A percentile compares a stretch with the other conserved stretches of the same genome.
Evolutionary conservation across 164 flowering plant genomes (phyloP).

Genomic region (Vitis vinifera): DNA sequence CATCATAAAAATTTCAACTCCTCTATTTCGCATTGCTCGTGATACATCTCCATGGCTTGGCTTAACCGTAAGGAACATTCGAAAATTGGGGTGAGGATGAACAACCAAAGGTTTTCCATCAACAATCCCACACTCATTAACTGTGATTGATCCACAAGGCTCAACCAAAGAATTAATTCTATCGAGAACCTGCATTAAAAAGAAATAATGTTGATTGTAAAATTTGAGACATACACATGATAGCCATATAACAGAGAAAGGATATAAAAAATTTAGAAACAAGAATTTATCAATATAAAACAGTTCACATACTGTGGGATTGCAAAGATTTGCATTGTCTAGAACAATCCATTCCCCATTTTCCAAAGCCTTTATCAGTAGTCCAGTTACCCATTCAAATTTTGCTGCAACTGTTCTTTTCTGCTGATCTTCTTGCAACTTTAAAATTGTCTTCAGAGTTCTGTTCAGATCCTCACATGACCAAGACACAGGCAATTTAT

Average conservation of each 20-base stretch:
- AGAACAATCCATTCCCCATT: slow-evolving; percentile 94
- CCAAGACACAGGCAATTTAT: slow-evolving; percentile 45
- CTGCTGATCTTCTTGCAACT: slow-evolving; percentile 45
- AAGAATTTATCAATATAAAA: background rate
- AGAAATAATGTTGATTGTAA: background rate
- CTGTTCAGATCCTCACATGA: slow-evolving; percentile 46
- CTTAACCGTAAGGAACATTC: slow-evolving; percentile 89
- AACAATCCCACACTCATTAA: slow-evolving; percentile 89
- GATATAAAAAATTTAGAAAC: background rate
- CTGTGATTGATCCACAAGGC: slow-evolving; percentile 72
- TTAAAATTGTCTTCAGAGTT: slow-evolving; percentile 35
- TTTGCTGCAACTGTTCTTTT: slow-evolving; percentile 50
- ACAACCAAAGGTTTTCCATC: slow-evolving; percentile 82
- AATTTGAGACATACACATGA: background rate
- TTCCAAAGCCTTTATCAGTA: slow-evolving; percentile 81
- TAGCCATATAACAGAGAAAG: background rate
- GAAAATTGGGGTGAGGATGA: slow-evolving; percentile 76
- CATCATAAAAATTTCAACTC: slow-evolving; percentile 88
- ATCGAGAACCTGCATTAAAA: slow-evolving; percentile 75
- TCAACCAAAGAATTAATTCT: slow-evolving; percentile 96
- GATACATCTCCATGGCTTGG: slow-evolving; percentile 91
- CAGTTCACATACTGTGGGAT: slow-evolving; percentile 73
- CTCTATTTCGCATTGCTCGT: slow-evolving; percentile 97
- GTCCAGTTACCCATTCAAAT: slow-evolving; percentile 94
- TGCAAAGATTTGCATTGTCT: slow-evolving; percentile 97